Conservation (phyloP, 306 rosid species). For the Begonia masoniana region DNA sequence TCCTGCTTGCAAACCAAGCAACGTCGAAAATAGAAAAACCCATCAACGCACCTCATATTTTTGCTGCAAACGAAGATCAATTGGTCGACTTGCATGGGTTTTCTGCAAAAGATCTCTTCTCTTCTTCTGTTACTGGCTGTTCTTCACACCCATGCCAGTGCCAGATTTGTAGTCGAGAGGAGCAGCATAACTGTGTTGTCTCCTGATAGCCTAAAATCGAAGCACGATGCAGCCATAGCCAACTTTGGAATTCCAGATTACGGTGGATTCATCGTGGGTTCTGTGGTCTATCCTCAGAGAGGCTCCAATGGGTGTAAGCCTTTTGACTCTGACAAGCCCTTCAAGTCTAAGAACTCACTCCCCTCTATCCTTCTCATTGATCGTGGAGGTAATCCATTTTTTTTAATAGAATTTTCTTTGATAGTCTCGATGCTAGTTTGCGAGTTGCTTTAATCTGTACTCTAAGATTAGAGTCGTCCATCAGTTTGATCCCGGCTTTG, state of each 20-base stretch:
- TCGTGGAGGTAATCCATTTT: constrained; percentile 68
- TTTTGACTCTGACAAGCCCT: constrained; percentile 66
- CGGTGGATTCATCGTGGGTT: constrained; percentile 70
- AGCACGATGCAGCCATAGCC: constrained; percentile 58
- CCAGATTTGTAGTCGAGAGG: constrained; percentile 73
- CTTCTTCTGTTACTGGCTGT: constrained; percentile 1
- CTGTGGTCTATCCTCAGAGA: constrained; percentile 48
- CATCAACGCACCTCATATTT: neutral
- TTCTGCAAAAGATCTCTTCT: constrained; percentile 11
- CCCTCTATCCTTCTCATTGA: constrained; percentile 59
- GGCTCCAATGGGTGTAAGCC: constrained; percentile 39
- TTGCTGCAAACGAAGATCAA: constrained; percentile 1
- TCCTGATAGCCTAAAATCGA: constrained; percentile 29
- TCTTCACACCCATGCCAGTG: constrained; percentile 17
- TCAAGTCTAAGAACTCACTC: constrained; percentile 26
- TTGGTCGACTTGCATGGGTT: constrained; percentile 13
- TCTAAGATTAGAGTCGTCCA: too few relatives aligned
- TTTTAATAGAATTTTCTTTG: neutral
- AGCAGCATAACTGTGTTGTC: constrained; percentile 48
- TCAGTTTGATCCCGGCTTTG: too few relatives aligned
- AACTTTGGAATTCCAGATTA: constrained; percentile 92
- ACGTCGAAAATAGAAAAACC: neutral
- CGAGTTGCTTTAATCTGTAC: too few relatives aligned
- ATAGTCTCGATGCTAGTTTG: too few relatives aligned
- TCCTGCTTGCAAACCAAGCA: neutral